Evolutionary conservation across 1,284 basidiomycete species (phyloP).

Genomic region (Melampsora americana): DNA sequence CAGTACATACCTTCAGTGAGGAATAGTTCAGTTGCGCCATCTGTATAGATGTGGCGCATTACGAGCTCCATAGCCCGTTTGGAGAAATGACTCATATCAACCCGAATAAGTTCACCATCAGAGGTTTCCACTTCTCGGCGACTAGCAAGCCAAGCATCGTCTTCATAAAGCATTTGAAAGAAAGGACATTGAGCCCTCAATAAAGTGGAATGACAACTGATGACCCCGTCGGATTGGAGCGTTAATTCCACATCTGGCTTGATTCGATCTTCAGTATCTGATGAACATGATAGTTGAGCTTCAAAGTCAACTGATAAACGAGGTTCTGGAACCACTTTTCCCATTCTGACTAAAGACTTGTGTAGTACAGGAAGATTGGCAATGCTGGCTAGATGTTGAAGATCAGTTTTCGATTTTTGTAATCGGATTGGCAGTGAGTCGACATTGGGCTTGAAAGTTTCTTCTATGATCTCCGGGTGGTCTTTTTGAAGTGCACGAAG

Average conservation of each 20-base stretch:
- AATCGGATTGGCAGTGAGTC: slow-evolving; percentile 57
- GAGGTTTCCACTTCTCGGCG: slow-evolving; percentile 62
- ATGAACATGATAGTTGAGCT: slow-evolving; percentile 26
- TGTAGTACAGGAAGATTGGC: slow-evolving; percentile 62
- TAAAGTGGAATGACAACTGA: slow-evolving; percentile 70
- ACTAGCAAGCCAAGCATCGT: slow-evolving; percentile 72
- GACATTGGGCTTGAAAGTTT: slow-evolving; percentile 49
- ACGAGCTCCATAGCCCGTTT: slow-evolving; percentile 76
- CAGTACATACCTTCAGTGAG: slow-evolving; percentile 61
- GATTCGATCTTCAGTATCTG: slow-evolving; percentile 47
- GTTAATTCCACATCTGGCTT: slow-evolving; percentile 70
- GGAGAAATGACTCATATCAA: slow-evolving; percentile 71
- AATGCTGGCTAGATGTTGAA: slow-evolving; percentile 61
- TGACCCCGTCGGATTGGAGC: slow-evolving; percentile 65
- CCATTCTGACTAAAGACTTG: slow-evolving; percentile 57
- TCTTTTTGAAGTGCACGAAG: slow-evolving; percentile 58
- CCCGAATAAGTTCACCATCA: slow-evolving; percentile 55
- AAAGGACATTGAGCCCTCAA: slow-evolving; percentile 79
- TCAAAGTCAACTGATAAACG: slow-evolving; percentile 61
- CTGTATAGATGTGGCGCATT: slow-evolving; percentile 74
- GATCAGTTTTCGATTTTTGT: slow-evolving; percentile 63
- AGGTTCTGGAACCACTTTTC: slow-evolving; percentile 54
- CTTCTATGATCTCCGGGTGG: slow-evolving; percentile 46
- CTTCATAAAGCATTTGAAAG: slow-evolving; percentile 80
- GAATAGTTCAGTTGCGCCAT: slow-evolving; percentile 71